phyloP scores from a whole-genome alignment of 352 stramenopile species.

The Thalassiosira sp. region DNA sequence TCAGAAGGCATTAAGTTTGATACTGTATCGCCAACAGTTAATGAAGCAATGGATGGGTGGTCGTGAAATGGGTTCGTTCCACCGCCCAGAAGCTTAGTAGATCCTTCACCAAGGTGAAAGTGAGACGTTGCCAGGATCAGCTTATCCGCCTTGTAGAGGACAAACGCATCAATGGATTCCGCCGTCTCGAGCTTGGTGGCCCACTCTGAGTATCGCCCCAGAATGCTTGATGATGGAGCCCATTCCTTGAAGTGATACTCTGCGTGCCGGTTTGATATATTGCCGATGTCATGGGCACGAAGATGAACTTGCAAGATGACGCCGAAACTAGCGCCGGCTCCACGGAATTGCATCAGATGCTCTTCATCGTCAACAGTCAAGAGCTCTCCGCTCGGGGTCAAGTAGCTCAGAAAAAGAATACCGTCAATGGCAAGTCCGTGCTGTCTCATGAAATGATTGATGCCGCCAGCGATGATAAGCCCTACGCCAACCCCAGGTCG shows the following conservation, averaged over 20 bases:
- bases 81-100: too few relatives aligned
- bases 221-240: constrained; percentile 15
- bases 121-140: too few relatives aligned
- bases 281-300: background rate
- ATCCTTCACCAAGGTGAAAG: too few relatives aligned
- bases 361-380: constrained; percentile 5
- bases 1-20: constrained; percentile 14
- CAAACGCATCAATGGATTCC: constrained; percentile 15
- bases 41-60: too few relatives aligned
- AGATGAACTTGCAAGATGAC: constrained; percentile 19
- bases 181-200: background rate
- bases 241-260: constrained; percentile 23
- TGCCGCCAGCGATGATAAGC: constrained; percentile 13
- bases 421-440: constrained; percentile 27
- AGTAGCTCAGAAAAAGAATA: constrained; percentile 10
- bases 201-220: constrained; percentile 15
- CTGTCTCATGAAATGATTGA: constrained; percentile 33
- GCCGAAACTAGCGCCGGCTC: constrained; percentile 19
- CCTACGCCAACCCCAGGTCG: constrained; percentile 19
- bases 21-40: background rate
- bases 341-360: constrained; percentile 15
- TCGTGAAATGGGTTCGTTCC: too few relatives aligned
- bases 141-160: constrained; percentile 21
- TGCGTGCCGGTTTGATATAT: constrained; percentile 9
- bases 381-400: constrained; percentile 19